Conservation (phyloP, 768 basidiomycete genomes). For the Erythrobasidium yunnanense region DNA sequence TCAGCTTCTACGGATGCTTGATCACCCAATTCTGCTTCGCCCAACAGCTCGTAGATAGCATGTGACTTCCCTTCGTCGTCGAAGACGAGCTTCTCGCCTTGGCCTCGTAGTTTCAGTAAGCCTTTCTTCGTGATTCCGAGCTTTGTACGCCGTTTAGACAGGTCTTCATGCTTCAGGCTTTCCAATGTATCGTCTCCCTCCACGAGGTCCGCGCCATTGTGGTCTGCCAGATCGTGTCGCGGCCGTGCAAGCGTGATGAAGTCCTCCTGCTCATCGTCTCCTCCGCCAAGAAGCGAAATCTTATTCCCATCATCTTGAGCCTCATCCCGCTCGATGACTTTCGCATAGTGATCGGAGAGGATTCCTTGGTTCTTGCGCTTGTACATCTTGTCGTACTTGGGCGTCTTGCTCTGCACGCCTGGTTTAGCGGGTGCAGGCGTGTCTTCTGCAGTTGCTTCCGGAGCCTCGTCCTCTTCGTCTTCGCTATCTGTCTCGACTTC, state of each 20-base stretch:
- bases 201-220: constrained; percentile 29
- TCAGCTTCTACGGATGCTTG: constrained; percentile 57
- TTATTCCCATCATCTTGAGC: constrained; percentile 60
- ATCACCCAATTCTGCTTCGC: constrained; percentile 55
- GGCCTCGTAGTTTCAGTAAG: constrained; percentile 59
- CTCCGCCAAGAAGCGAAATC: constrained; percentile 70
- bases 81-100: constrained; percentile 68
- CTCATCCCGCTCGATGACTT: constrained; percentile 54
- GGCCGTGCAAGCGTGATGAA: constrained; percentile 91
- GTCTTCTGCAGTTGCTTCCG: background rate
- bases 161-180: constrained; percentile 31
- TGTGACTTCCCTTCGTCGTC: constrained; percentile 77
- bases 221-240: constrained; percentile 60
- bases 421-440: background rate
- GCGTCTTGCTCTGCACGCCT: constrained; percentile 45
- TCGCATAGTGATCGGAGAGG: constrained; percentile 76
- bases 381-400: constrained; percentile 98
- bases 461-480: constrained; percentile 25
- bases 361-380: constrained; percentile 89
- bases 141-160: constrained; percentile 58
- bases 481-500: constrained; percentile 31
- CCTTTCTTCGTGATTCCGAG: constrained; percentile 57
- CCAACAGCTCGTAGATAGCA: constrained; percentile 70
- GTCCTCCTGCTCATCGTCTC: constrained; percentile 43
- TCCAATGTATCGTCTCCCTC: constrained; percentile 32